Evolutionary conservation across 176 grass and related monocot species (phyloP).

Genomic region (Cenchrus purpureus): DNA sequence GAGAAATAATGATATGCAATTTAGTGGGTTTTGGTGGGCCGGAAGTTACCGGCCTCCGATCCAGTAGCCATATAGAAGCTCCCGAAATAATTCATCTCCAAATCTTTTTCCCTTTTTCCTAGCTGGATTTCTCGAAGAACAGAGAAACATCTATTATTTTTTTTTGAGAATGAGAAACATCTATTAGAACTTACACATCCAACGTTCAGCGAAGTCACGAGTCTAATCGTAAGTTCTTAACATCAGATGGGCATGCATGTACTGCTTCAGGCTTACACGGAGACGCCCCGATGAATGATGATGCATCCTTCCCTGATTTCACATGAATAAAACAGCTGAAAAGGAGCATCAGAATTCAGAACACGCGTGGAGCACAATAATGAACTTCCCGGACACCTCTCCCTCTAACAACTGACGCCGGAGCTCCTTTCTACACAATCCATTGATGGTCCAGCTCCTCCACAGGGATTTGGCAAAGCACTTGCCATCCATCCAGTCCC

Average conservation of each 20-base stretch:
- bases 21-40: too few species aligned
- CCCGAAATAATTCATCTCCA: not conserved
- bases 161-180: not conserved
- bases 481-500: not conserved
- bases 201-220: not conserved
- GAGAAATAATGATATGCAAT: too few species aligned
- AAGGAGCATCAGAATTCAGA: slow-evolving; percentile 3
- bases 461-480: slow-evolving; percentile 8
- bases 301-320: not conserved
- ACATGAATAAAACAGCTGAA: not conserved
- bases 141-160: not conserved
- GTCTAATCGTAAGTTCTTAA: not conserved
- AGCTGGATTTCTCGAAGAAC: not conserved
- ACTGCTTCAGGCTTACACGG: not conserved
- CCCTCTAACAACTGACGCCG: slow-evolving; percentile 5
- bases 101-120: not conserved
- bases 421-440: not conserved
- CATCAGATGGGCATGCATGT: not conserved
- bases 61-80: too few species aligned
- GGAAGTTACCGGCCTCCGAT: too few species aligned
- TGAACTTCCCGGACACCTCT: not conserved
- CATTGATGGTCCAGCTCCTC: slow-evolving; percentile 21
- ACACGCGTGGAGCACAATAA: not conserved
- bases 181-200: not conserved
- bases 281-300: too few species aligned